Evolutionary conservation across 1,284 basidiomycete genomes (phyloP).

Genomic region (Leccinum ponderosum): DNA sequence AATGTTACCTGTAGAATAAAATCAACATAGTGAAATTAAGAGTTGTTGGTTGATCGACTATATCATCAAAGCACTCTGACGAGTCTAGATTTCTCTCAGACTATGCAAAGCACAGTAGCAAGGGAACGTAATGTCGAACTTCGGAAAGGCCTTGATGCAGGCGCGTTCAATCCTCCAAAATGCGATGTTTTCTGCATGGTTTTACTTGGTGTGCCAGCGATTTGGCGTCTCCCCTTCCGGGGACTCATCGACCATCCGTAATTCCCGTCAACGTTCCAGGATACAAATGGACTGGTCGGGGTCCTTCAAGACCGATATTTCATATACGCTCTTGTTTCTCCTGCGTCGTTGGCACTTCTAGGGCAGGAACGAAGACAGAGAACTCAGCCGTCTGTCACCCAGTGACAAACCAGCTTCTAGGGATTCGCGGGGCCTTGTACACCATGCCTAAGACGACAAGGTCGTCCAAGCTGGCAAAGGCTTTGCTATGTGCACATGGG

Average conservation of each 20-base stretch:
- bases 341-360: slow-evolving; percentile 21
- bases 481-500: no score
- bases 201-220: slow-evolving; percentile 2
- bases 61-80: slow-evolving; percentile 37
- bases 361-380: no score
- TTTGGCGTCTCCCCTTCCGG: slow-evolving; percentile 53
- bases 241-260: slow-evolving; percentile 44
- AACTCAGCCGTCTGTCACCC: no score
- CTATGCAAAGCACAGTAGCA: slow-evolving; percentile 62
- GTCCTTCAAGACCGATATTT: slow-evolving; percentile 42
- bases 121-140: slow-evolving; percentile 57
- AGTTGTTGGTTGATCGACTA: slow-evolving; percentile 40
- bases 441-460: no score
- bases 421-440: no score
- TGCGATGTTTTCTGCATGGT: slow-evolving; percentile 60
- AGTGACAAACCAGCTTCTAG: no score
- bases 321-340: slow-evolving; percentile 53
- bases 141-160: slow-evolving; percentile 54
- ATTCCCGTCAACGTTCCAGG: slow-evolving; percentile 62
- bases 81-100: slow-evolving; percentile 41
- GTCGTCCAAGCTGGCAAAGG: no score
- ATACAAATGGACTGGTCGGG: slow-evolving; percentile 26
- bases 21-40: not conserved
- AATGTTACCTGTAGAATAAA: not conserved
- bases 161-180: slow-evolving; percentile 69